A percentile compares a stretch with the other conserved stretches of the same genome.
These are phyloP conservation scores for Yarrowia keelungensis DNA, from an alignment of 805 yeast species.

Conservation along the genomic window DNA sequence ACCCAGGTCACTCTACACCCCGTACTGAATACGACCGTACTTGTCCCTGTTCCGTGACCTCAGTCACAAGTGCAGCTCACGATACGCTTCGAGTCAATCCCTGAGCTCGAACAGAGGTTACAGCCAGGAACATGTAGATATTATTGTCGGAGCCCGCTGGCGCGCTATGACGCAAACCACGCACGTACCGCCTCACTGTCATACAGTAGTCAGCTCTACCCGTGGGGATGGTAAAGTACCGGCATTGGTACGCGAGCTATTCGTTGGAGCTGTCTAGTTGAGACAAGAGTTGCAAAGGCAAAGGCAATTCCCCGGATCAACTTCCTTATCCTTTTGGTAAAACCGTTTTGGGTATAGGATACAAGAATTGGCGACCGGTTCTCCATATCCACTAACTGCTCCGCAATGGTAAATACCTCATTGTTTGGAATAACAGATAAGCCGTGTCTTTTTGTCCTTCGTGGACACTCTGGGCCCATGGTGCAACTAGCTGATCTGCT, in stretches of 20 bases:
- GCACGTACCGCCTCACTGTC: too few relatives aligned
- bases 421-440: background rate
- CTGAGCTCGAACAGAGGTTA: too few relatives aligned
- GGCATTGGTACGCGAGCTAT: too few relatives aligned
- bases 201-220: too few relatives aligned
- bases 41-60: too few relatives aligned
- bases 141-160: background rate
- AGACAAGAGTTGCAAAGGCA: too few relatives aligned
- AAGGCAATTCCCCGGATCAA: background rate
- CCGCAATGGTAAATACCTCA: constrained; percentile 1
- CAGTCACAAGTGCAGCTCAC: too few relatives aligned
- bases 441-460: background rate
- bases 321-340: background rate
- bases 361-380: background rate
- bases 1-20: too few relatives aligned
- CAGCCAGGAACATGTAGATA: background rate
- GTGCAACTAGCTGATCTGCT: background rate
- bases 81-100: too few relatives aligned
- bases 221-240: too few relatives aligned
- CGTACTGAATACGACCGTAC: too few relatives aligned
- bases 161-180: background rate
- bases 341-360: constrained; percentile 2
- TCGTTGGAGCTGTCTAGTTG: too few relatives aligned
- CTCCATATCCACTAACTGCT: background rate
- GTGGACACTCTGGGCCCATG: constrained; percentile 13